Conservation (phyloP, 306 rosid genomes). For the Acacia crassicarpa region DNA sequence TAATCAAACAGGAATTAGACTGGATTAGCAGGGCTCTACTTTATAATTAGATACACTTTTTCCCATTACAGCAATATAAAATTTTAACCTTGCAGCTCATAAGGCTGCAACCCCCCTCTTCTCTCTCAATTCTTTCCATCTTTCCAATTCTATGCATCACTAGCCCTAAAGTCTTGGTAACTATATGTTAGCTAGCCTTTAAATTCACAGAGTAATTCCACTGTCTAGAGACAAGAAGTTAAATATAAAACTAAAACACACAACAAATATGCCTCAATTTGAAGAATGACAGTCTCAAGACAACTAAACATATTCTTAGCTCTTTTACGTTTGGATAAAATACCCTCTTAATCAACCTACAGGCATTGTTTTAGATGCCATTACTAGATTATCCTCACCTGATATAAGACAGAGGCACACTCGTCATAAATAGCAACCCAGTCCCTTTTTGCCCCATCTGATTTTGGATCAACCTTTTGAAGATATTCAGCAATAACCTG, state of each 20-base stretch:
- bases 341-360: conserved; percentile 14
- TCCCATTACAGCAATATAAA: neutral
- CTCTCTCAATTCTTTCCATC: neutral
- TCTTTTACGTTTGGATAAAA: conserved; percentile 11
- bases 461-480: conserved; percentile 96
- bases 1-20: conserved; percentile 12
- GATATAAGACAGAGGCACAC: conserved; percentile 91
- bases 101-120: neutral
- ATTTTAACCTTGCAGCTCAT: neutral
- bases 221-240: neutral
- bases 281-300: conserved; percentile 21
- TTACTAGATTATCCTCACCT: conserved; percentile 53
- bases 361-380: neutral
- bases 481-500: conserved; percentile 98
- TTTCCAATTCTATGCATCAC: neutral
- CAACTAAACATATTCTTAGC: conserved; percentile 5
- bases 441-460: conserved; percentile 99
- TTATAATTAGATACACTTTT: neutral
- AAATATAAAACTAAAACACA: conserved; percentile 14
- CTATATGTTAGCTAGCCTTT: neutral
- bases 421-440: conserved; percentile 99
- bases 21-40: neutral
- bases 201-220: conserved; percentile 11
- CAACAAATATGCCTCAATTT: conserved; percentile 22
- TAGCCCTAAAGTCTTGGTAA: neutral